Evolutionary conservation across 306 rosid species (phyloP).

Genomic region (Cicer judaicum): DNA sequence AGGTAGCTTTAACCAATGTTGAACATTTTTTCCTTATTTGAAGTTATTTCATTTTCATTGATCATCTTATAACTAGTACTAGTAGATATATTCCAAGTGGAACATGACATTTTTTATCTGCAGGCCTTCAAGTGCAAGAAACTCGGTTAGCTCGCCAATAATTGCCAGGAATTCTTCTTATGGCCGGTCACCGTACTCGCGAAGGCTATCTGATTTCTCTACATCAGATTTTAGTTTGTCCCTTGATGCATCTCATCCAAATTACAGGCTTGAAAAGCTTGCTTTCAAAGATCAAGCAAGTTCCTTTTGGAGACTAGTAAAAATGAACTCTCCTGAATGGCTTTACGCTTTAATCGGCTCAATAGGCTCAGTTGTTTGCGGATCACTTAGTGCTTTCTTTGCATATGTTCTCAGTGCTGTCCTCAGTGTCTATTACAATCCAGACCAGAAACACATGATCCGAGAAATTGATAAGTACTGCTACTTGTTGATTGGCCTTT

Average conservation of each 20-base stretch:
- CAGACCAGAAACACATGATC: conserved; percentile 76
- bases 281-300: conserved; percentile 93
- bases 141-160: conserved; percentile 98
- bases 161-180: conserved; percentile 95
- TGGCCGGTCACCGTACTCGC: conserved; percentile 97
- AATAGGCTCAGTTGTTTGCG: conserved; percentile 89
- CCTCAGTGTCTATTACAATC: conserved; percentile 90
- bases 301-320: conserved; percentile 98
- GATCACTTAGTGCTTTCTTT: conserved; percentile 95
- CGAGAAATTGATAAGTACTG: conserved; percentile 83
- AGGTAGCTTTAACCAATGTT: conserved; percentile 55
- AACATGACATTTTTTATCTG: conserved; percentile 43
- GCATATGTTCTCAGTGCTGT: conserved; percentile 99
- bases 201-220: conserved; percentile 96
- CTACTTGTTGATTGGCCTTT: conserved; percentile 92
- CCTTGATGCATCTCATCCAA: conserved; percentile 79
- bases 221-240: conserved; percentile 92
- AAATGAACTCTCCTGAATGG: conserved; percentile 99
- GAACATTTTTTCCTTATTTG: conserved; percentile 23
- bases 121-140: conserved; percentile 99
- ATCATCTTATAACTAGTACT: conserved; percentile 10
- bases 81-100: not conserved
- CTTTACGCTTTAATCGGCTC: conserved; percentile 88
- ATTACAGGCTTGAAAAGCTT: conserved; percentile 84
- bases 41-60: not conserved